Percentiles rank a stretch among this genome's conserved stretches.
phyloP scores from a whole-genome alignment of 345 rosid species.

The Carallia brachiata region DNA sequence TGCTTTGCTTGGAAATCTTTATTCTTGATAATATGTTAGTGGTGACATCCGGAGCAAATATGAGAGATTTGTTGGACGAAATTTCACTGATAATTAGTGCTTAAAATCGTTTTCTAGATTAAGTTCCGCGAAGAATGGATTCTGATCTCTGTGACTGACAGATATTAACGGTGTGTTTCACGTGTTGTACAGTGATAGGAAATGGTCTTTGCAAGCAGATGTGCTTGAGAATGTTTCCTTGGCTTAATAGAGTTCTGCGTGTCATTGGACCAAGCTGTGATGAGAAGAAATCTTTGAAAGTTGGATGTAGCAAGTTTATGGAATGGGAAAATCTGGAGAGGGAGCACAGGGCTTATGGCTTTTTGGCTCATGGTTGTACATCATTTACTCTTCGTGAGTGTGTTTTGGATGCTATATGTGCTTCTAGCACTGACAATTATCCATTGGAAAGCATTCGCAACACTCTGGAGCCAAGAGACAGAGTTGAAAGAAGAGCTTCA shows the following conservation, averaged over 20 bases:
- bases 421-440: slow-evolving; percentile 90
- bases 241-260: slow-evolving; percentile 41
- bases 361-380: slow-evolving; percentile 48
- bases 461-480: slow-evolving; percentile 58
- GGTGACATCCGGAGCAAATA: too few relatives aligned
- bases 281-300: slow-evolving; percentile 32
- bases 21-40: too few relatives aligned
- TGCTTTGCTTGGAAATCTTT: too few relatives aligned
- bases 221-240: slow-evolving; percentile 70
- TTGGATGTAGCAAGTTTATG: slow-evolving; percentile 45
- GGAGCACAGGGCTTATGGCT: slow-evolving; percentile 74
- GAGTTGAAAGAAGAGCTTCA: slow-evolving; percentile 49
- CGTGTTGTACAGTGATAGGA: slow-evolving; percentile 48
- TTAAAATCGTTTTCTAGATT: neutral
- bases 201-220: slow-evolving; percentile 59
- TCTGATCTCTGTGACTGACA: neutral
- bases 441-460: slow-evolving; percentile 75
- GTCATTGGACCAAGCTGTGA: slow-evolving; percentile 37
- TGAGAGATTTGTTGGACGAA: neutral
- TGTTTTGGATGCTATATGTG: slow-evolving; percentile 56
- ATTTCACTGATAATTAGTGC: neutral
- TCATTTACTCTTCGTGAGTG: slow-evolving; percentile 43
- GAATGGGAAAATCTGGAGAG: slow-evolving; percentile 45
- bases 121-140: neutral
- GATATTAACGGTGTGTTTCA: slow-evolving; percentile 3